Percentiles rank a stretch among this genome's conserved stretches.
Conservation (phyloP, 768 basidiomycete genomes). For the Lepiota venenata region DNA sequence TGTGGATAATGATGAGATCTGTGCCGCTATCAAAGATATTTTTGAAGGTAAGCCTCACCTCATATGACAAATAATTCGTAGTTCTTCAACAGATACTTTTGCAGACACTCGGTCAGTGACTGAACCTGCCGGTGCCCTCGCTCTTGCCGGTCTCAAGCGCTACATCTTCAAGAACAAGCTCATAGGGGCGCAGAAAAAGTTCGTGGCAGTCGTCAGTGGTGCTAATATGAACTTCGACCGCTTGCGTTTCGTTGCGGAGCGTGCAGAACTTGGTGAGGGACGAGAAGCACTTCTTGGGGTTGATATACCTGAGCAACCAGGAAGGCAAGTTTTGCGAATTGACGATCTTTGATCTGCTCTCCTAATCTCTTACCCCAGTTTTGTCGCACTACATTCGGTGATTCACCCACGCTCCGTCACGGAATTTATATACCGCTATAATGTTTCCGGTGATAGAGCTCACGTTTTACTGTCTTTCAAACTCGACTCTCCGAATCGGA, state of each 20-base stretch:
- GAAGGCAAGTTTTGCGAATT: slow-evolving; percentile 55
- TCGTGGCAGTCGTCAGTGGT: slow-evolving; percentile 90
- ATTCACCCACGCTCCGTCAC: slow-evolving; percentile 93
- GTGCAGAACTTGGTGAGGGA: slow-evolving; percentile 95
- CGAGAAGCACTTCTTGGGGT: slow-evolving; percentile 91
- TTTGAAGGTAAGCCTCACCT: slow-evolving; percentile 73
- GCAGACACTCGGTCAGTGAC: slow-evolving; percentile 93
- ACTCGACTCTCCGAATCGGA: slow-evolving; percentile 57
- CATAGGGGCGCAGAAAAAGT: slow-evolving; percentile 78
- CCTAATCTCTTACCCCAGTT: slow-evolving; percentile 43
- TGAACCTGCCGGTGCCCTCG: slow-evolving; percentile 93
- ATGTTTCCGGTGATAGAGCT: slow-evolving; percentile 52
- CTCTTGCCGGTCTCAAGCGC: slow-evolving; percentile 87
- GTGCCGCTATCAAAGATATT: slow-evolving; percentile 98
- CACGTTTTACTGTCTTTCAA: slow-evolving; percentile 92
- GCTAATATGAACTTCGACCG: slow-evolving; percentile 99
- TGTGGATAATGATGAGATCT: slow-evolving; percentile 94
- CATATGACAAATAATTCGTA: not conserved
- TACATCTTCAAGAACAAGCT: slow-evolving; percentile 82
- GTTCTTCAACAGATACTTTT: slow-evolving; percentile 1
- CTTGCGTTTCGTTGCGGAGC: slow-evolving; percentile 96
- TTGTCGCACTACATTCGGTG: slow-evolving; percentile 78
- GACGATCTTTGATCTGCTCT: slow-evolving; percentile 3
- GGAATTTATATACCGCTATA: slow-evolving; percentile 94
- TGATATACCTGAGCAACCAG: slow-evolving; percentile 90